These are phyloP conservation scores for Cairneyella variabilis DNA, from an alignment of 495 filamentous ascomycete species.

Conservation along the genomic window DNA sequence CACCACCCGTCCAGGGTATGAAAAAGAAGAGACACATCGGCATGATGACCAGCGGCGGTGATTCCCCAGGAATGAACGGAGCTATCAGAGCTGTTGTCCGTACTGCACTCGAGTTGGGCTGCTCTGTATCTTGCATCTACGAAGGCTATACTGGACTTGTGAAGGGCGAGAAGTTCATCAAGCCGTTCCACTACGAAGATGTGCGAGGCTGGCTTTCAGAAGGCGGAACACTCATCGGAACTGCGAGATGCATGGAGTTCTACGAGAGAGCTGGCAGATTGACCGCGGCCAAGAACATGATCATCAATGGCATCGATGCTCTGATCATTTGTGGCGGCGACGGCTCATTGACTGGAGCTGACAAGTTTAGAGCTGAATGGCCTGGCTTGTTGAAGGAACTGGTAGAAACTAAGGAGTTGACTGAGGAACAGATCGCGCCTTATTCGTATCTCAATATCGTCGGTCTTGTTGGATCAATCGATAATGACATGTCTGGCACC, in stretches of 20 bases:
- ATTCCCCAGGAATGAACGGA: conserved; percentile 97
- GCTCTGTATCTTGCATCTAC: conserved; percentile 84
- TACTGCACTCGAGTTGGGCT: conserved; percentile 81
- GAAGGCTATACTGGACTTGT: conserved; percentile 98
- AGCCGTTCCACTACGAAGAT: conserved; percentile 86
- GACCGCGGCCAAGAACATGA: conserved; percentile 85
- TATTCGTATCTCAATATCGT: conserved; percentile 90
- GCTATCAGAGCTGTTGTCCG: conserved; percentile 91
- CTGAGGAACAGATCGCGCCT: conserved; percentile 61
- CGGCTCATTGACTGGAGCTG: conserved; percentile 93
- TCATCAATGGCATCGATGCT: conserved; percentile 89
- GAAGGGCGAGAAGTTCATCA: conserved; percentile 80
- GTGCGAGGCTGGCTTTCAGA: conserved; percentile 93
- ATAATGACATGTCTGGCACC: conserved; percentile 96
- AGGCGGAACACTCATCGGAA: conserved; percentile 95
- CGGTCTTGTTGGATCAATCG: conserved; percentile 93
- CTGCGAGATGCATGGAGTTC: conserved; percentile 86
- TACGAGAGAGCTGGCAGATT: conserved; percentile 80
- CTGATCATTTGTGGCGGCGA: conserved; percentile 97
- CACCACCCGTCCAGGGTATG: conserved; percentile 18
- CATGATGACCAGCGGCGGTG: conserved; percentile 95
- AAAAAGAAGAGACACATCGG: conserved; percentile 55
- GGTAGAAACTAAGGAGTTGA: conserved; percentile 63
- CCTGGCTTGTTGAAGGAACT: conserved; percentile 80
- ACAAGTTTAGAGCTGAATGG: conserved; percentile 91